Evolutionary conservation across 768 basidiomycete species (phyloP).

Genomic region (Kwoniella europaea): DNA sequence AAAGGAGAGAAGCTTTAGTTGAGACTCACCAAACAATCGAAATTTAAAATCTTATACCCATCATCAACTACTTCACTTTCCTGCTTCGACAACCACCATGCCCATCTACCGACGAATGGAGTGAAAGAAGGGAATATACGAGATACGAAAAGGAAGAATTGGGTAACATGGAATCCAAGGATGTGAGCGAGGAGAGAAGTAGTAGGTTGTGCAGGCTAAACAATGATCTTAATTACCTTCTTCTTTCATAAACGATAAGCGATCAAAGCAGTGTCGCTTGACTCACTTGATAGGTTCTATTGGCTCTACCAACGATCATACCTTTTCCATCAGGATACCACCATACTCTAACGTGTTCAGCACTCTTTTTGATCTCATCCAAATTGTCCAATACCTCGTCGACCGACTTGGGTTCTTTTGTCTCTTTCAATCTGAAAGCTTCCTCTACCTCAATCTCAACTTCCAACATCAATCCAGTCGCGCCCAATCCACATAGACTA

Average conservation of each 20-base stretch:
- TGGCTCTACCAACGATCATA: conserved; percentile 73
- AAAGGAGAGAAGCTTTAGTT: neutral
- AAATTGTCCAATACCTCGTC: conserved; percentile 54
- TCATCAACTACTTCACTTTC: conserved; percentile 72
- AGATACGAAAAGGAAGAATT: conserved; percentile 79
- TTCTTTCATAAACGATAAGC: too few relatives aligned
- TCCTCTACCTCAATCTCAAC: conserved; percentile 79
- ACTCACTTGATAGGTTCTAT: conserved; percentile 76
- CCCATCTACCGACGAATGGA: conserved; percentile 63
- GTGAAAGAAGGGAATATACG: conserved; percentile 71
- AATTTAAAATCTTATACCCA: conserved; percentile 83
- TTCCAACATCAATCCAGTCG: conserved; percentile 82
- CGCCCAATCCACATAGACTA: conserved; percentile 86
- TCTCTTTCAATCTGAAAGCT: conserved; percentile 79
- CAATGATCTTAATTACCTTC: too few relatives aligned
- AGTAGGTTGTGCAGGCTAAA: conserved; percentile 42
- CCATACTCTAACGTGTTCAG: conserved; percentile 91
- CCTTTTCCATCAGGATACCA: conserved; percentile 85
- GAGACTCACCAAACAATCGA: conserved; percentile 81
- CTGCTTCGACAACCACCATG: conserved; percentile 67
- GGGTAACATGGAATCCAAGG: conserved; percentile 78
- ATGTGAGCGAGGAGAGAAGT: conserved; percentile 62
- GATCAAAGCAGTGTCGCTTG: too few relatives aligned
- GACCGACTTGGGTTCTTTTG: conserved; percentile 68
- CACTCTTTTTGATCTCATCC: conserved; percentile 60